These are phyloP conservation scores for Neonectria punicea DNA, from an alignment of 2,329 filamentous ascomycete species.

Conservation along the genomic window DNA sequence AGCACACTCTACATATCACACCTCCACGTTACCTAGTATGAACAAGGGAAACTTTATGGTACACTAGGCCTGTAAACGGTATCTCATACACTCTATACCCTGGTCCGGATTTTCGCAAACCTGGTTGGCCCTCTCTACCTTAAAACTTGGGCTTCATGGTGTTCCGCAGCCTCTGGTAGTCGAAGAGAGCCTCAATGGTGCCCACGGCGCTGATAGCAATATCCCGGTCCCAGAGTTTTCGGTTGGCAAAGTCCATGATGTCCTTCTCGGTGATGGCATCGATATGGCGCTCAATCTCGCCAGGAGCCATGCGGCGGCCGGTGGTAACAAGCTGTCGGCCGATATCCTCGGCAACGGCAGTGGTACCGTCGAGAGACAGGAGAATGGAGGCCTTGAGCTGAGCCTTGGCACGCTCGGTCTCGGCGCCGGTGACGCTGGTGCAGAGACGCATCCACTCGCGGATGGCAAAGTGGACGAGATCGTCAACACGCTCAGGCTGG, in stretches of 20 bases:
- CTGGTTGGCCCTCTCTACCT: slow-evolving; percentile 43
- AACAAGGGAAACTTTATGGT: slow-evolving; percentile 62
- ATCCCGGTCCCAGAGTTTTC: slow-evolving; percentile 97
- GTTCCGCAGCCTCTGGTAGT: slow-evolving; percentile 82
- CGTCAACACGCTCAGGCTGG: slow-evolving; percentile 86
- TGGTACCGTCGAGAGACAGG: slow-evolving; percentile 96
- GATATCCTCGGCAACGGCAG: slow-evolving; percentile 97
- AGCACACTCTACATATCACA: slow-evolving; percentile 42
- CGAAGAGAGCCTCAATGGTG: slow-evolving; percentile 84
- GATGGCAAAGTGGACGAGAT: slow-evolving; percentile 97
- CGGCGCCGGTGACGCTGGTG: slow-evolving; percentile 85
- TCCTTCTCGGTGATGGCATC: slow-evolving; percentile 93
- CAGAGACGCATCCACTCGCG: slow-evolving; percentile 98
- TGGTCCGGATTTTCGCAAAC: slow-evolving; percentile 51
- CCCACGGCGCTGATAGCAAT: slow-evolving; percentile 93
- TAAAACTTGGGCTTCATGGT: slow-evolving; percentile 88
- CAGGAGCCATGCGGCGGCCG: slow-evolving; percentile 87
- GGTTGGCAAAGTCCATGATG: slow-evolving; percentile 95
- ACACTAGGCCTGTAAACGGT: slow-evolving; percentile 64
- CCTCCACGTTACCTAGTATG: slow-evolving; percentile 47
- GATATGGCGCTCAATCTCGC: slow-evolving; percentile 94
- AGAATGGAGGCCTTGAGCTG: slow-evolving; percentile 99
- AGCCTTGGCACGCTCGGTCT: slow-evolving; percentile 98
- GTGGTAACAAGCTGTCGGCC: slow-evolving; percentile 98
- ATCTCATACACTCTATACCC: slow-evolving; percentile 68